Conservation (phyloP, 2,329 filamentous ascomycete genomes). For the Pseudonectria buxi region DNA sequence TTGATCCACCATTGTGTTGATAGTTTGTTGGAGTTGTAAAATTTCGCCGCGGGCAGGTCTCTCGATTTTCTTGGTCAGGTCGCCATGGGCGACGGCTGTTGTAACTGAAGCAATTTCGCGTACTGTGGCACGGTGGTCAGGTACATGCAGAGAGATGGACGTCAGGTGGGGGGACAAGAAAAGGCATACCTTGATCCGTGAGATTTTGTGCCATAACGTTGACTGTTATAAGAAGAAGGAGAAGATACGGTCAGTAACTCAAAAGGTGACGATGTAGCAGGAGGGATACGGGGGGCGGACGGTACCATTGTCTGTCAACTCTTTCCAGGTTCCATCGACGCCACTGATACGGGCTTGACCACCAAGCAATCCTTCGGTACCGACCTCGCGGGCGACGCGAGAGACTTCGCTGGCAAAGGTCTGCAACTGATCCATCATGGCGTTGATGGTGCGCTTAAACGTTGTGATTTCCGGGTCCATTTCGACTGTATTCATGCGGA, state of each 20-base stretch:
- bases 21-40: conserved; percentile 74
- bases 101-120: conserved; percentile 81
- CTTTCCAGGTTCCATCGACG: conserved; percentile 95
- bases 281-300: not conserved
- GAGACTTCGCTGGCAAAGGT: conserved; percentile 96
- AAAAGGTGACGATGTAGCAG: not conserved
- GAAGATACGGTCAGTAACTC: too few relatives aligned
- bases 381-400: conserved; percentile 87
- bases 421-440: conserved; percentile 97
- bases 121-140: conserved; percentile 38
- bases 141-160: not conserved
- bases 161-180: not conserved
- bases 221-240: too few relatives aligned
- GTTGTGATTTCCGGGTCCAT: conserved; percentile 98
- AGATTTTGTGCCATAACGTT: conserved; percentile 81
- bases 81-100: conserved; percentile 74
- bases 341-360: conserved; percentile 91
- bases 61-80: conserved; percentile 79
- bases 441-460: conserved; percentile 97
- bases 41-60: conserved; percentile 76
- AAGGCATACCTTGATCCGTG: conserved; percentile 58
- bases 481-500: conserved; percentile 89
- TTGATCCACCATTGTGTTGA: conserved; percentile 87
- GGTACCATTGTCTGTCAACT: conserved; percentile 78
- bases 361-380: conserved; percentile 88